phyloP scores from a whole-genome alignment of 768 basidiomycete species.

The Pholiota molesta region DNA sequence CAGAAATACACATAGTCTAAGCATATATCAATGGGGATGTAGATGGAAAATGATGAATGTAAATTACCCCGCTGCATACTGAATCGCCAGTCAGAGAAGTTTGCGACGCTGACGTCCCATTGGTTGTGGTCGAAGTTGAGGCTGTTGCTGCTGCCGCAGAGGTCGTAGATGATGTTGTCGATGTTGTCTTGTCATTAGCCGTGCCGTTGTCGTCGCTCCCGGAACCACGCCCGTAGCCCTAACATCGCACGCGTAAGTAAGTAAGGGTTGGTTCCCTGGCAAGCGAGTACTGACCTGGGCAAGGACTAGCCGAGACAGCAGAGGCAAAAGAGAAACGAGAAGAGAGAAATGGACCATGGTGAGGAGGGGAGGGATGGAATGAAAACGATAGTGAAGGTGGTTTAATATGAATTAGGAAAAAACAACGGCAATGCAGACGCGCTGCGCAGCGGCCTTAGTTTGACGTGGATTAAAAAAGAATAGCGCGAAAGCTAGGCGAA shows the following conservation, averaged over 20 bases:
- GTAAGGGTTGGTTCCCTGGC: background rate
- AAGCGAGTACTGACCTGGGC: background rate
- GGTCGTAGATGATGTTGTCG: background rate
- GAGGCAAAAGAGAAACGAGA: conserved; percentile 9
- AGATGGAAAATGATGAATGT: background rate
- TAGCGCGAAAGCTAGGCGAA: background rate
- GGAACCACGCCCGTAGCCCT: background rate
- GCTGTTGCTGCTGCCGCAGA: background rate
- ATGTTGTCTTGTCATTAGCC: background rate
- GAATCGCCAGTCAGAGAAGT: conserved; percentile 29
- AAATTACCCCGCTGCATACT: conserved; percentile 30
- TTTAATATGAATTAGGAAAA: conserved; percentile 3
- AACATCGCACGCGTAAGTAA: background rate
- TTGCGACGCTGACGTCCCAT: background rate
- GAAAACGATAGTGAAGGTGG: background rate
- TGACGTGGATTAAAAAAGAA: background rate
- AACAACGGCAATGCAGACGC: conserved; percentile 3
- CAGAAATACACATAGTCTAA: conserved; percentile 52
- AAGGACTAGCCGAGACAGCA: background rate
- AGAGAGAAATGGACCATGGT: conserved; percentile 12
- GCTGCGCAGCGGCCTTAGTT: conserved; percentile 9
- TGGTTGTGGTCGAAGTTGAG: conserved; percentile 4
- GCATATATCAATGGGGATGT: background rate
- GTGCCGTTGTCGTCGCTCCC: background rate
- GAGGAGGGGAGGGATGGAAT: background rate